Percentiles rank a stretch among this genome's conserved stretches.
These are phyloP conservation scores for Sphagnum contortum DNA, from an alignment of 225 moss, liverwort and hornwort genomes.

Conservation along the genomic window DNA sequence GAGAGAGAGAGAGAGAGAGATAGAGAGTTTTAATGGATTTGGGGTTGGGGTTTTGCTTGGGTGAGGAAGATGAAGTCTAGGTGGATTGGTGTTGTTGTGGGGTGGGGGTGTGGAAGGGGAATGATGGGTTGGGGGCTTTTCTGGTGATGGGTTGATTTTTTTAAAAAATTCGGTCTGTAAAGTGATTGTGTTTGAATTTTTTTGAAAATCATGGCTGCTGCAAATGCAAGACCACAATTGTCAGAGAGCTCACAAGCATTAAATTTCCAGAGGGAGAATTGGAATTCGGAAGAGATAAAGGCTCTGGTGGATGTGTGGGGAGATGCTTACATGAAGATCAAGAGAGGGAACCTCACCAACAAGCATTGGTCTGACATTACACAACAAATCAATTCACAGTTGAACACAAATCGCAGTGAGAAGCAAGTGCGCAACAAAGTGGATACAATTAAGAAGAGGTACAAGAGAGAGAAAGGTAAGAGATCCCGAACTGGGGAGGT, in stretches of 20 bases:
- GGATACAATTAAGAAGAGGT: slow-evolving; percentile 55
- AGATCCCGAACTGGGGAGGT: slow-evolving; percentile 35
- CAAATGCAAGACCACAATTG: no score
- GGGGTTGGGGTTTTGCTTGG: no score
- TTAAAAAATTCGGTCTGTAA: no score
- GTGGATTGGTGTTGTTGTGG: no score
- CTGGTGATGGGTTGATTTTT: no score
- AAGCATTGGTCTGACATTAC: slow-evolving; percentile 55
- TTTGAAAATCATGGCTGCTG: no score
- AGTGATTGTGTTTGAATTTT: no score
- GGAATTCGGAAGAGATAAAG: slow-evolving; percentile 50
- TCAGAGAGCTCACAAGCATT: neutral
- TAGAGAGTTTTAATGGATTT: no score
- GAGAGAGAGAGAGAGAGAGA: no score
- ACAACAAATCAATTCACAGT: slow-evolving; percentile 31
- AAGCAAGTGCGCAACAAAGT: slow-evolving; percentile 64
- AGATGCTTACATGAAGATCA: slow-evolving; percentile 46
- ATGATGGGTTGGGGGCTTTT: no score
- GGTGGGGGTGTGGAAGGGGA: no score
- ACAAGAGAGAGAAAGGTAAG: slow-evolving; percentile 50
- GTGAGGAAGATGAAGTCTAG: no score
- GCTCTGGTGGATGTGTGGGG: slow-evolving; percentile 53
- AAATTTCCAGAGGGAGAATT: slow-evolving; percentile 42
- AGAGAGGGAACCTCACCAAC: slow-evolving; percentile 54
- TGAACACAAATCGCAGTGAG: slow-evolving; percentile 48